Evolutionary conservation across 345 rosid species (phyloP).

Genomic region (Corchorus capsularis): DNA sequence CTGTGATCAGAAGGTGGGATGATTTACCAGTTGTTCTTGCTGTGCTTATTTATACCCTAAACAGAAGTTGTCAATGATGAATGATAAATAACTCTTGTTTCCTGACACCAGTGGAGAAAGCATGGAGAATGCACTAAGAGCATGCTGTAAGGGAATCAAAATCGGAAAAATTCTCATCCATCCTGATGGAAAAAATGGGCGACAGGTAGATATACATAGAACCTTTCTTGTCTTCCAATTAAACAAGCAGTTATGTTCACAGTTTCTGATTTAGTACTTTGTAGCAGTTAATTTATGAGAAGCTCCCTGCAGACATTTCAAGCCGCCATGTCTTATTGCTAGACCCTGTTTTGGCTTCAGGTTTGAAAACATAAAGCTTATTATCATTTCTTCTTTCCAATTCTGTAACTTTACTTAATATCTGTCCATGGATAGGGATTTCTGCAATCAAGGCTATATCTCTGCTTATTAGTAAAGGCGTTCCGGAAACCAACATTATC

Average conservation of each 20-base stretch:
- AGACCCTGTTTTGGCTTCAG: slow-evolving; percentile 95
- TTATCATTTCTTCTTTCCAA: background rate
- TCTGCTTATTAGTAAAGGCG: slow-evolving; percentile 79
- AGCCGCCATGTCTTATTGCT: slow-evolving; percentile 81
- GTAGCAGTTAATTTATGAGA: slow-evolving; percentile 84
- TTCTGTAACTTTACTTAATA: slow-evolving; percentile 6
- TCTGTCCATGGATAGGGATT: slow-evolving; percentile 47
- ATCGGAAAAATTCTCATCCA: slow-evolving; percentile 89
- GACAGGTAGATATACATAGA: slow-evolving; percentile 54
- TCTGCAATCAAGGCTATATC: slow-evolving; percentile 80
- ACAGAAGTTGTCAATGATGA: background rate
- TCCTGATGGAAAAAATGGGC: slow-evolving; percentile 68
- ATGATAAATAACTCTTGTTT: background rate
- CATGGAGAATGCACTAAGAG: slow-evolving; percentile 95
- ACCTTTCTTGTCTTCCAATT: background rate
- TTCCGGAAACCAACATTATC: slow-evolving; percentile 77
- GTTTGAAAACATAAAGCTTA: slow-evolving; percentile 35
- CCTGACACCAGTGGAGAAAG: slow-evolving; percentile 74
- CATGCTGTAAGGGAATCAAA: slow-evolving; percentile 92
- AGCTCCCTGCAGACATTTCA: slow-evolving; percentile 84
- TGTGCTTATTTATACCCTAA: background rate
- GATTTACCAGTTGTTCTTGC: slow-evolving; percentile 1
- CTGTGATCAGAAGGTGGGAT: slow-evolving; percentile 81
- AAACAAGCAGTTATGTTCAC: background rate
- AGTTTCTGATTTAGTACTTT: slow-evolving; percentile 14